phyloP scores from a whole-genome alignment of 441 rosid species.

The Adansonia grandidieri region DNA sequence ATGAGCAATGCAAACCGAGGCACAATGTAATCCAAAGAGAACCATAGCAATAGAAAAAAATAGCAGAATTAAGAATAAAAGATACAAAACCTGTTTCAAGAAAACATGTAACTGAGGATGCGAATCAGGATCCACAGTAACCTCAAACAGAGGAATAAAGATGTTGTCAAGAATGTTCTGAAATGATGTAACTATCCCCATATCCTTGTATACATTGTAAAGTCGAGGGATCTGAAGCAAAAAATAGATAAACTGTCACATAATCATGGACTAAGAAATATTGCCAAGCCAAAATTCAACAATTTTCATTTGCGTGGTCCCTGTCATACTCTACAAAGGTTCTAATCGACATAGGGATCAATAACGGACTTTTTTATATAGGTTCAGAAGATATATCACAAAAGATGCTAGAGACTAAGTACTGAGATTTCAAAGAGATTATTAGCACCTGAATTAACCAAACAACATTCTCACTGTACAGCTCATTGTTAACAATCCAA shows the following conservation, averaged over 20 bases:
- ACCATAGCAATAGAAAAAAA: neutral
- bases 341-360: neutral
- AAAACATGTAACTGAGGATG: slow-evolving; percentile 98
- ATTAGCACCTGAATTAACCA: slow-evolving; percentile 94
- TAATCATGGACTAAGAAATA: neutral
- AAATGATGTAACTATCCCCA: slow-evolving; percentile 98
- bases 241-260: slow-evolving; percentile 20
- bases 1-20: neutral
- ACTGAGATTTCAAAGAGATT: slow-evolving; percentile 14
- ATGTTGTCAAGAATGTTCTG: slow-evolving; percentile 98
- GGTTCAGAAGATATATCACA: neutral
- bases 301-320: neutral
- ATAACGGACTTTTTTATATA: neutral
- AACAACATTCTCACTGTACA: slow-evolving; percentile 95
- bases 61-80: slow-evolving; percentile 15
- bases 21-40: slow-evolving; percentile 20
- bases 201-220: slow-evolving; percentile 95
- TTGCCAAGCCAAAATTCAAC: neutral
- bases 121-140: slow-evolving; percentile 96
- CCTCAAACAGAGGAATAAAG: slow-evolving; percentile 96
- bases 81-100: slow-evolving; percentile 73
- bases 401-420: slow-evolving; percentile 21
- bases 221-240: slow-evolving; percentile 86
- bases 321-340: neutral
- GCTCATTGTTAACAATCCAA: slow-evolving; percentile 98